Evolutionary conservation across 768 basidiomycete genomes (phyloP).

Genomic region (Neoboletus brunneissimus): DNA sequence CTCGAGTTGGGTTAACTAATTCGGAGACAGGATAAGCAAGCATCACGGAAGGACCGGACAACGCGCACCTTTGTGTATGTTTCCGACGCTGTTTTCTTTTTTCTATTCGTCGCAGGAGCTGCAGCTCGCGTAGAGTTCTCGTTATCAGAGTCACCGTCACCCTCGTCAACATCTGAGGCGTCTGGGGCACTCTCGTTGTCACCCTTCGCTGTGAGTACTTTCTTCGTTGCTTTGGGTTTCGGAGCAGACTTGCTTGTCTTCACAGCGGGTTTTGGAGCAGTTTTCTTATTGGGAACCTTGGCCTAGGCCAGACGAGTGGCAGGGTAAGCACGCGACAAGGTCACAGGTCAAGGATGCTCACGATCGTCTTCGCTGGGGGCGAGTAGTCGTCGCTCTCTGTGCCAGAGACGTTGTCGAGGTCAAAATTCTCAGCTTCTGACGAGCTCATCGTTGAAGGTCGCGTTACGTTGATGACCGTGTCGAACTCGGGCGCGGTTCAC

Average conservation of each 20-base stretch:
- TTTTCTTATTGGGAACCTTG: conserved; percentile 40
- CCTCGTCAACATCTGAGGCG: conserved; percentile 40
- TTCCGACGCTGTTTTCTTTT: conserved; percentile 89
- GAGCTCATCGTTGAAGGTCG: conserved; percentile 56
- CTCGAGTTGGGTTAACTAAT: conserved; percentile 88
- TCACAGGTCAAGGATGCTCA: conserved; percentile 1
- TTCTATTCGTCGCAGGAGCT: conserved; percentile 36
- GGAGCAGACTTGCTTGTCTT: conserved; percentile 39
- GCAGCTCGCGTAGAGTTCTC: conserved; percentile 32
- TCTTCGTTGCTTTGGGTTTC: conserved; percentile 70
- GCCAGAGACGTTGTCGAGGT: conserved; percentile 54
- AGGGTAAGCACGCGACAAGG: conserved; percentile 9
- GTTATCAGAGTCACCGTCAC: conserved; percentile 38
- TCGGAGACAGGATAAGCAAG: neutral
- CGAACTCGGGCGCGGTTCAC: conserved; percentile 3
- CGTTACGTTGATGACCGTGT: conserved; percentile 6
- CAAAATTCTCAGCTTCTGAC: conserved; percentile 69
- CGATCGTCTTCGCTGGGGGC: conserved; percentile 57
- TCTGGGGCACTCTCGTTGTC: conserved; percentile 52
- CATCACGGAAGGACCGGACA: neutral
- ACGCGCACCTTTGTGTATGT: conserved; percentile 79
- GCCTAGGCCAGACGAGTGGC: conserved; percentile 23
- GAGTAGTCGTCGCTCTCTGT: conserved; percentile 67
- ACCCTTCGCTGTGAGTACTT: conserved; percentile 61
- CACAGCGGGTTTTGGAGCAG: conserved; percentile 42